Evolutionary conservation across 768 basidiomycete genomes (phyloP).

Genomic region (Hygrocybe punicea): DNA sequence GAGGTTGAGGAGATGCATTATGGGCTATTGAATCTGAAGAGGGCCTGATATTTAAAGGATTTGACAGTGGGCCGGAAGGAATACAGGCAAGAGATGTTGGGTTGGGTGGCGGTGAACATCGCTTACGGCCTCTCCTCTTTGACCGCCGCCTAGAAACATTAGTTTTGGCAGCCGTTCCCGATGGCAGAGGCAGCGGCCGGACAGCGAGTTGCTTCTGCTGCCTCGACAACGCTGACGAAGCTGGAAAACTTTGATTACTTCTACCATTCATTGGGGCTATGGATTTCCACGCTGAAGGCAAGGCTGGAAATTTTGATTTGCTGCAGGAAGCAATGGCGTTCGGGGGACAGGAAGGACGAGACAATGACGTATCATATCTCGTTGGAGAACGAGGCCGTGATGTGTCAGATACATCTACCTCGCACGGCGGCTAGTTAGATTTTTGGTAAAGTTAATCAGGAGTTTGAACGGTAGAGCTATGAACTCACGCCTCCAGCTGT

Average conservation of each 20-base stretch:
- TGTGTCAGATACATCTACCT: too few relatives aligned
- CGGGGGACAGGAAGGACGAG: background rate
- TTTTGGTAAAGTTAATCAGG: too few relatives aligned
- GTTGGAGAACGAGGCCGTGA: background rate
- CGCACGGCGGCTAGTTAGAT: too few relatives aligned
- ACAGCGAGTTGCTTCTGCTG: background rate
- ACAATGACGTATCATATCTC: background rate
- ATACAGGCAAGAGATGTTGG: conserved; percentile 39
- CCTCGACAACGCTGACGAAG: background rate
- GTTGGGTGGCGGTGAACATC: conserved; percentile 33
- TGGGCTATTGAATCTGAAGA: conserved; percentile 25
- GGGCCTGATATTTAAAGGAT: conserved; percentile 56
- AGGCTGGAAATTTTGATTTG: conserved; percentile 17
- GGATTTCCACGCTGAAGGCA: background rate
- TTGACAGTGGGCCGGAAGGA: conserved; percentile 43
- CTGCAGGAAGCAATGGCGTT: conserved; percentile 41
- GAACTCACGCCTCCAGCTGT: too few relatives aligned
- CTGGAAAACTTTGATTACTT: background rate
- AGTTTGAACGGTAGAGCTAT: background rate
- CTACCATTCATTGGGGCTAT: background rate
- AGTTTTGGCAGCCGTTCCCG: background rate
- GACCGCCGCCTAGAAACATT: background rate
- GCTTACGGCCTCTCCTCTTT: background rate
- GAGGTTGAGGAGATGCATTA: background rate
- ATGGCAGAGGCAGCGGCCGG: background rate